Evolutionary conservation across 1,139 yeast genomes (phyloP).

Genomic region (Geotrichum histeridarum): DNA sequence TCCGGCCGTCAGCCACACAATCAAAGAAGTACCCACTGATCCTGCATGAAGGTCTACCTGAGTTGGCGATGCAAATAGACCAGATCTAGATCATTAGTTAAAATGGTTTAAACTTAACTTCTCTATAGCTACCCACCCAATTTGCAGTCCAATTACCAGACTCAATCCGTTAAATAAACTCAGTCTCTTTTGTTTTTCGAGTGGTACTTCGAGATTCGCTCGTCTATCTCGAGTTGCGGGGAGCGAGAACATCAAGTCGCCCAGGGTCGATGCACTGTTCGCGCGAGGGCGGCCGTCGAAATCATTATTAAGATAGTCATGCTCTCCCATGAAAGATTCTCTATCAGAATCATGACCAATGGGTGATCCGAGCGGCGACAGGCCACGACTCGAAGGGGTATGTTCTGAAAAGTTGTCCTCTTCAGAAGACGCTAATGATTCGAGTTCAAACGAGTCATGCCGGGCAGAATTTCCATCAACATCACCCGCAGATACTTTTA

Average conservation of each 20-base stretch:
- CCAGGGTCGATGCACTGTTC: conserved; percentile 30
- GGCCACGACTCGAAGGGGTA: conserved; percentile 28
- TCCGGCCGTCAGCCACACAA: conserved; percentile 41
- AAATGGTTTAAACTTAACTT: background rate
- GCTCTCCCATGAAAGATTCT: conserved; percentile 12
- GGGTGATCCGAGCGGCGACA: conserved; percentile 25
- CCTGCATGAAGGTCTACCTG: conserved; percentile 39
- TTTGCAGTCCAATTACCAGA: conserved; percentile 41
- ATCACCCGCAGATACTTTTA: conserved; percentile 10
- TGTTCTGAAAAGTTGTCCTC: conserved; percentile 23
- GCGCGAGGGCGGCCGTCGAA: conserved; percentile 20
- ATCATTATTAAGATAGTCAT: conserved; percentile 13
- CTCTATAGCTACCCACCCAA: conserved; percentile 29
- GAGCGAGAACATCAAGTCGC: conserved; percentile 32
- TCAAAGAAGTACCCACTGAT: conserved; percentile 39
- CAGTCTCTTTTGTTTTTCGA: conserved; percentile 37
- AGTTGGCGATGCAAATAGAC: conserved; percentile 43
- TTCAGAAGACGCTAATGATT: conserved; percentile 37
- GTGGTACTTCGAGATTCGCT: conserved; percentile 27
- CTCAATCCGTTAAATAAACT: conserved; percentile 39
- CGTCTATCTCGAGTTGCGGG: conserved; percentile 31
- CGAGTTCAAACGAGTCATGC: conserved; percentile 36
- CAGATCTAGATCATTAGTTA: conserved; percentile 28
- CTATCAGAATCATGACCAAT: conserved; percentile 15
- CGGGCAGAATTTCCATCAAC: background rate